Base-by-base conservation (phyloP, 345 rosid genomes). In the Rhodamnia rubescens region DNA sequence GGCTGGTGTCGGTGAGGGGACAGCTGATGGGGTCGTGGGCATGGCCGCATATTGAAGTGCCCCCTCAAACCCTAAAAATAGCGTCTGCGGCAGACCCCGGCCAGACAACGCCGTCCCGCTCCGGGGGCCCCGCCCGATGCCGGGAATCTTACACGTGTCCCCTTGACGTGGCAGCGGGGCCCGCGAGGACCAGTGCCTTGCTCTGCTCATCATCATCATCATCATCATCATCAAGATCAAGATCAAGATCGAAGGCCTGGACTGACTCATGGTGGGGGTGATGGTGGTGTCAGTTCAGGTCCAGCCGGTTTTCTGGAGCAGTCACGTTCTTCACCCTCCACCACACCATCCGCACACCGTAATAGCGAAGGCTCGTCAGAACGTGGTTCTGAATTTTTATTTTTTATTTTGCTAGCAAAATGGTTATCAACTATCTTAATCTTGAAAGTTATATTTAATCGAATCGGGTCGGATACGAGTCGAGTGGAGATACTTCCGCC, bases 401-500 rank as follows among this genome's bases (percentile, higher is more conserved):
- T 49, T 49, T 44, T 49, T 49, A n/a, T n/a, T 16, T 64, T 10
- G 11, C 75, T 29, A 32, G 24, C 16, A 64, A 18, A 22, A 4
- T 2, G 78, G 78, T 8, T 5, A 64, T 52, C 78, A 32, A 53
- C 44, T 11, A 32, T 16, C 78, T 32, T 5, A 14, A 52, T 5
- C 53, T 1, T 52, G 14, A 52, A 52, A 14, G 53, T 6, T 14
- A 13, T 5, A 15, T 5, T 36, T 52, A 20, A 8, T 7, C 56
- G 2, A 52, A 16, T n/a, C 0, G 32, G 6, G 32, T 26, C 18
- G 20, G 20, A 14, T 2, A 13, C 4, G 5, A 1, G 21, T 13
- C 0, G 15, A n/a, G 0, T 59, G 0, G 2, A 59, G 8, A 29
- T 29, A 3, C 8, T 64, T 32, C 1, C 2, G 12, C 1, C 1